These are phyloP conservation scores for Lodderomyces pseudojiufengensis DNA, from an alignment of 1,139 yeast species.

Conservation along the genomic window DNA sequence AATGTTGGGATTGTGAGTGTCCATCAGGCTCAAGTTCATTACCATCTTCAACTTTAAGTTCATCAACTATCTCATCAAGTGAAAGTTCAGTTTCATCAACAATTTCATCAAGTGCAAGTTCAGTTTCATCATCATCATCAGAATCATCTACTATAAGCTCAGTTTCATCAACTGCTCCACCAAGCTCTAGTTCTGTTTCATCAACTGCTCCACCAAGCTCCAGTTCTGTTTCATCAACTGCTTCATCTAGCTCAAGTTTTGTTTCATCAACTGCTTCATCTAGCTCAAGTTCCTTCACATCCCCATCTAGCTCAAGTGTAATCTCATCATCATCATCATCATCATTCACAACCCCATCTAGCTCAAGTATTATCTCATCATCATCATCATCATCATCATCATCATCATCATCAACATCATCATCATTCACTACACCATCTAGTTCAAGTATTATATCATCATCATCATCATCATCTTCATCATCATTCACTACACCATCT, in stretches of 20 bases:
- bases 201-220: conserved; percentile 2
- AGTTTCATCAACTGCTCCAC: conserved; percentile 1
- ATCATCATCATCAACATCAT: neutral
- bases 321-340: neutral
- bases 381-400: conserved; percentile 1
- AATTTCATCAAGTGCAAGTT: conserved; percentile 1
- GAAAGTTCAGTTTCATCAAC: neutral
- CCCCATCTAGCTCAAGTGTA: neutral
- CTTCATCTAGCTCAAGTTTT: conserved; percentile 2
- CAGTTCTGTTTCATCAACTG: conserved; percentile 1
- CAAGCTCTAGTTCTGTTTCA: conserved; percentile 1
- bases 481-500: neutral
- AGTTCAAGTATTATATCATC: neutral
- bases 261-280: conserved; percentile 5
- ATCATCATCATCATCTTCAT: neutral
- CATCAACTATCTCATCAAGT: conserved; percentile 1
- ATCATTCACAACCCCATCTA: neutral
- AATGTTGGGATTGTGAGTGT: conserved; percentile 12
- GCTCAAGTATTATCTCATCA: neutral
- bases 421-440: neutral
- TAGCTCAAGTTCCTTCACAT: conserved; percentile 2
- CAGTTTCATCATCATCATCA: conserved; percentile 2
- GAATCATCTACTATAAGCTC: conserved; percentile 1
- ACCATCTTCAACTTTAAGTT: neutral
- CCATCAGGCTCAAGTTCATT: neutral